These are phyloP conservation scores for Rhizopus stolonifer DNA, from an alignment of 371 early-diverging fungal genomes.

Conservation along the genomic window DNA sequence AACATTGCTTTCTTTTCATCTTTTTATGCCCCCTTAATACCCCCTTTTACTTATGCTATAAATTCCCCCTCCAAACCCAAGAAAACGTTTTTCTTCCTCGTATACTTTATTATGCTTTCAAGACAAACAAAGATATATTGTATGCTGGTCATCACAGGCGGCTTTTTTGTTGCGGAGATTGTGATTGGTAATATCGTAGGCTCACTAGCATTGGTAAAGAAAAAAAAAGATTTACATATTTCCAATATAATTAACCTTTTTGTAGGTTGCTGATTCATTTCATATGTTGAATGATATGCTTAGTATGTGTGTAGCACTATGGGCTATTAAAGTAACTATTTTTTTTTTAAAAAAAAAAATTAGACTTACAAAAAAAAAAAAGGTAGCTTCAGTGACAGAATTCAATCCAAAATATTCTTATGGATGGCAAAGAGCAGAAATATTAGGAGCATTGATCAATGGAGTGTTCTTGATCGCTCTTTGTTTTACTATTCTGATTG, in stretches of 20 bases:
- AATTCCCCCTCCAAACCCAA: too few relatives aligned
- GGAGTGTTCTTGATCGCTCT: slow-evolving; percentile 87
- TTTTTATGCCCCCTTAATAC: too few relatives aligned
- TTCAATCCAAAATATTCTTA: slow-evolving; percentile 73
- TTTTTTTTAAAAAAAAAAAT: too few relatives aligned
- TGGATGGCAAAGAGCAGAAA: slow-evolving; percentile 91
- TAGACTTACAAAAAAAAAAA: background rate
- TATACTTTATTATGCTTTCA: slow-evolving; percentile 7
- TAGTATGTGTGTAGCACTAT: slow-evolving; percentile 78
- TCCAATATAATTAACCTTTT: background rate
- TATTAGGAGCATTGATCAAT: slow-evolving; percentile 89
- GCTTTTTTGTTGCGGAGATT: slow-evolving; percentile 79
- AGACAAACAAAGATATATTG: slow-evolving; percentile 43
- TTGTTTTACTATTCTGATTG: slow-evolving; percentile 85
- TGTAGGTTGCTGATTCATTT: slow-evolving; percentile 84
- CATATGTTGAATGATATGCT: slow-evolving; percentile 91
- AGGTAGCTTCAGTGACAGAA: slow-evolving; percentile 38
- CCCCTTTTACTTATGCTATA: too few relatives aligned
- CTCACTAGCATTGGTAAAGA: slow-evolving; percentile 74
- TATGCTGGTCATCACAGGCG: slow-evolving; percentile 63
- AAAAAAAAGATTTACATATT: background rate
- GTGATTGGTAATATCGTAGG: slow-evolving; percentile 73
- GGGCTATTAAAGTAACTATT: slow-evolving; percentile 81
- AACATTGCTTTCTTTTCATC: too few relatives aligned
- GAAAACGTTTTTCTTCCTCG: background rate